Evolutionary conservation across 2,329 filamentous ascomycete species (phyloP), one percentile per base, ranked within the genome.

Genomic region (Lasiodiplodia gonubiensis): DNA sequence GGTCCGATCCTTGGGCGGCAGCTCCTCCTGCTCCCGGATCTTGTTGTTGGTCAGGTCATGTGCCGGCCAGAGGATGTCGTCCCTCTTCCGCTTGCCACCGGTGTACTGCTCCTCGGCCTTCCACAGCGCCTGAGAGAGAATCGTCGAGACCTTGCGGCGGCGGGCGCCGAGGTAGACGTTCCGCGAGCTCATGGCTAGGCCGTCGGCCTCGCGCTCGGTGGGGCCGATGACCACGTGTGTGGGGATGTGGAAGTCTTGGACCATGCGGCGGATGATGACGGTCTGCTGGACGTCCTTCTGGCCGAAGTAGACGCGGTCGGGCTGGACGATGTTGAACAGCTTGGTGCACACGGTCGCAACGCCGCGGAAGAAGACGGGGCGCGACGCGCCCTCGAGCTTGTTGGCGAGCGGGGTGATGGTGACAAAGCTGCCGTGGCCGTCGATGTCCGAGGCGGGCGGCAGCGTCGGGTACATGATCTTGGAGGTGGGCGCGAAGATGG

Each of bases 261-360:
- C 91, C 87, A 99, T 89, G 53, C 91, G 88, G 74, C 88, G 89
- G 74, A 99, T 92, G 12, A 99, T 87, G 21, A 97, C 92, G 0
- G 93, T 97, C 81, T 99, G 95, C 83, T 99, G 95, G 23, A 97
- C 89, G 78, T 99, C 95, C 81, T 99, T 99, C 79, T 98, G 95
- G 4, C 95, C 95, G 82, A 99, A 97, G 81, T 97, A 95, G 5
- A 93, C 92, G 53, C 86, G 86, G 67, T 94, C 90, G 4, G 92
- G 90, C 70, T 88, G 85, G 54, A 92, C 89, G 66, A 93, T 92
- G 74, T 94, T 94, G 81, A 96, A 94, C 16, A 96, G 81, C 80
- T 96, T 99, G 87, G 94, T 95, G 82, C 94, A 97, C 2, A 99
- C 91, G 1, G 95, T 99, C 23, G 95, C 94, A 39, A 99, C 95